A percentile compares a stretch with the other conserved stretches of the same genome.
Evolutionary conservation across 2,329 filamentous ascomycete genomes (phyloP).

Genomic region (Exophiala xenobiotica): DNA sequence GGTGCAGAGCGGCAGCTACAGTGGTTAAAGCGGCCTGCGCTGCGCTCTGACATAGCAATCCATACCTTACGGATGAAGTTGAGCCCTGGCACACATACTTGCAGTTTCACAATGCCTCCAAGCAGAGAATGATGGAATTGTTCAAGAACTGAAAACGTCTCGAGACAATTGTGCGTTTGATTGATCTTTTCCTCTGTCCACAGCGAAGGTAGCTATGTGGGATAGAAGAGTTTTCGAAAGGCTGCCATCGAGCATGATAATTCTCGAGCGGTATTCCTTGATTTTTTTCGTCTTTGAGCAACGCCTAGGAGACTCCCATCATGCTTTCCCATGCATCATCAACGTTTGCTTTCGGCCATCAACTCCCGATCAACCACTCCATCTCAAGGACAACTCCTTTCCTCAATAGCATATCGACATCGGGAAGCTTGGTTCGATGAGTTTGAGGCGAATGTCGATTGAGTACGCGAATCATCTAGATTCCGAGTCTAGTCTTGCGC

Average conservation of each 20-base stretch:
- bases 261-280: no score
- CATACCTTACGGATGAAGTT: not conserved
- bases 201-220: no score
- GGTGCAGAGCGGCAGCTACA: not conserved
- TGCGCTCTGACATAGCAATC: no score
- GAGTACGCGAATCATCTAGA: slow-evolving; percentile 69
- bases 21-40: not conserved
- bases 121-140: no score
- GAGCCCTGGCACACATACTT: not conserved
- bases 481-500: slow-evolving; percentile 99
- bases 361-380: no score
- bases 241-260: no score
- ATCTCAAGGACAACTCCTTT: not conserved
- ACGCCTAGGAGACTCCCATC: not conserved
- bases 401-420: not conserved
- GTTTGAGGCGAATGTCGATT: not conserved
- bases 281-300: no score
- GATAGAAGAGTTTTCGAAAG: no score
- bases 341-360: not conserved
- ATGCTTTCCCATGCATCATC: not conserved
- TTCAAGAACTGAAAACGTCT: no score
- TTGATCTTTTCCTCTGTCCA: no score
- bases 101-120: not conserved
- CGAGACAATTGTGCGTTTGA: no score
- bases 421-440: not conserved